phyloP scores from a whole-genome alignment of 2,329 filamentous ascomycete genomes.

The Cercospora zeae-maydis region DNA sequence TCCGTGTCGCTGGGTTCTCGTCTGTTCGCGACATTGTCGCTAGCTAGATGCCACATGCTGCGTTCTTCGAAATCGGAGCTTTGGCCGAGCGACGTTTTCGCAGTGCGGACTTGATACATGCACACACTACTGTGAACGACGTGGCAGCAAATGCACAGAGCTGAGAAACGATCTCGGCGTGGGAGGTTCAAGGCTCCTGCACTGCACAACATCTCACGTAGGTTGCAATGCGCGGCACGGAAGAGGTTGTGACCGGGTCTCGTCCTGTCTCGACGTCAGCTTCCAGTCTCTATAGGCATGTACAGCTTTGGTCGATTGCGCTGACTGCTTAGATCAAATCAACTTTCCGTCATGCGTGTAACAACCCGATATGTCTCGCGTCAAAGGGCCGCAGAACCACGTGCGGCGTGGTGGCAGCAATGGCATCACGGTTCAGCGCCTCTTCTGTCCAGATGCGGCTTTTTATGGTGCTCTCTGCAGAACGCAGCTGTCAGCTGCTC shows the following conservation, averaged over 20 bases:
- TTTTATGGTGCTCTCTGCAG: background rate
- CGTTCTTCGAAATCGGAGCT: background rate
- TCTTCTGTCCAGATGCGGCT: too few relatives aligned
- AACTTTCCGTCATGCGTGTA: background rate
- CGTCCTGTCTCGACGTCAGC: background rate
- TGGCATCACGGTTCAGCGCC: background rate
- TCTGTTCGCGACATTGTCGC: background rate
- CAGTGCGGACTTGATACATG: background rate
- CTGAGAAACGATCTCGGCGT: background rate
- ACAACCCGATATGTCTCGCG: background rate
- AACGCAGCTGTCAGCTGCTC: background rate
- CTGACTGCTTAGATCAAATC: background rate
- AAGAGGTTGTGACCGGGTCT: background rate
- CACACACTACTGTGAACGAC: background rate
- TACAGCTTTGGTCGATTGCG: background rate
- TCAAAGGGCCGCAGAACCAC: background rate
- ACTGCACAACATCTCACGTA: background rate
- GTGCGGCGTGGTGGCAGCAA: background rate
- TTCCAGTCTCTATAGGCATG: background rate
- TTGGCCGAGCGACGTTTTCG: background rate
- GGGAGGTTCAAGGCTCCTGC: background rate
- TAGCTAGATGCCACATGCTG: background rate
- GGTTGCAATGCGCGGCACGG: background rate
- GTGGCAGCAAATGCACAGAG: background rate
- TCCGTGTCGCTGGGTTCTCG: background rate